phyloP scores from a whole-genome alignment of 1,284 basidiomycete genomes.

The Melampsora larici-populina region DNA sequence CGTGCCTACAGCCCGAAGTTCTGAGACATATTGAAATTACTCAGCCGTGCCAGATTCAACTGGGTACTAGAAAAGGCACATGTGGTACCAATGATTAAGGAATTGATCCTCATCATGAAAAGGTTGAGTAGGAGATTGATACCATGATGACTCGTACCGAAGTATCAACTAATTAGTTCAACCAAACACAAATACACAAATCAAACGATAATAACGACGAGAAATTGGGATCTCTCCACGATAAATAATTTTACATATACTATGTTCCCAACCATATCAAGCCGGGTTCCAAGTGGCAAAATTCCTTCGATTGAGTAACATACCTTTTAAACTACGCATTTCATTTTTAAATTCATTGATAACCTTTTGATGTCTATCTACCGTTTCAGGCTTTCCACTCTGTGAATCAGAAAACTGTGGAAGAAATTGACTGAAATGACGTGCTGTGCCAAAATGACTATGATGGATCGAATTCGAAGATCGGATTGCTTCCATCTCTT shows the following conservation, averaged over 20 bases:
- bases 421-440: not conserved
- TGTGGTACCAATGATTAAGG: too few relatives aligned
- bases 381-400: not conserved
- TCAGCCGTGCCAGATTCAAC: too few relatives aligned
- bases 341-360: not conserved
- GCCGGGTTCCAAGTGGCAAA: not conserved
- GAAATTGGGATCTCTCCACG: not conserved
- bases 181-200: not conserved
- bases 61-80: too few relatives aligned
- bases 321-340: conserved; percentile 1
- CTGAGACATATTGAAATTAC: too few relatives aligned
- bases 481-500: too few relatives aligned
- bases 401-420: not conserved
- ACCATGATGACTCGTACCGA: not conserved
- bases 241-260: too few relatives aligned
- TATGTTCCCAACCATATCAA: not conserved
- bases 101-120: too few relatives aligned
- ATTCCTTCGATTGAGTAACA: conserved; percentile 1
- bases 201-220: not conserved
- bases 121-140: not conserved
- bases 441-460: too few relatives aligned
- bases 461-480: too few relatives aligned
- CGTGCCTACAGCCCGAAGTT: too few relatives aligned
- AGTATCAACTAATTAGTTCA: not conserved
- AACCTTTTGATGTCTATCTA: not conserved